Conservation (phyloP, 2,329 filamentous ascomycete species). For the Pyrenophora tritici-repentis region DNA sequence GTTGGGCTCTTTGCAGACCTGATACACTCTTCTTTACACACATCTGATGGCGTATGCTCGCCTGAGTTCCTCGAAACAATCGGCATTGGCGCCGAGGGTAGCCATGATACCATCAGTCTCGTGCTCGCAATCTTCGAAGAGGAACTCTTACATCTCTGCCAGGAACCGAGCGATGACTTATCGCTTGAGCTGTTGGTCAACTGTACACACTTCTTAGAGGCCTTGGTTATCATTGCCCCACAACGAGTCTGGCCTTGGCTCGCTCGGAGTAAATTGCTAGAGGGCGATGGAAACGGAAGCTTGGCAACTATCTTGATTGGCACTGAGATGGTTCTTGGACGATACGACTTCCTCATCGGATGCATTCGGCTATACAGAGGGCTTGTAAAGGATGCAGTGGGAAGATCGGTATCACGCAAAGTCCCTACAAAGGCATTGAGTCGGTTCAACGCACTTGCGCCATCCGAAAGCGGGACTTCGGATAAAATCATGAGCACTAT, state of each 20-base stretch:
- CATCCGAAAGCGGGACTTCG: conserved; percentile 71
- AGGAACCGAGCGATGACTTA: conserved; percentile 64
- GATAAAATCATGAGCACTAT: conserved; percentile 77
- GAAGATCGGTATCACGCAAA: conserved; percentile 70
- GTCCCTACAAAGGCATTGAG: conserved; percentile 58
- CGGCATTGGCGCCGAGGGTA: conserved; percentile 54
- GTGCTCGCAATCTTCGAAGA: conserved; percentile 85
- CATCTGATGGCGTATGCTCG: conserved; percentile 34
- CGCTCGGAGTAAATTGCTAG: conserved; percentile 77
- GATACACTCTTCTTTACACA: conserved; percentile 53
- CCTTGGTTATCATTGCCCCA: conserved; percentile 72
- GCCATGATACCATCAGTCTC: conserved; percentile 76
- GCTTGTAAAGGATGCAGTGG: conserved; percentile 75
- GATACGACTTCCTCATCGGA: conserved; percentile 76
- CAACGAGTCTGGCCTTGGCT: conserved; percentile 90
- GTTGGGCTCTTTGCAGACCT: conserved; percentile 75
- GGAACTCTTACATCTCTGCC: conserved; percentile 56
- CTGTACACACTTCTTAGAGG: conserved; percentile 79
- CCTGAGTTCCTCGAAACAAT: conserved; percentile 37
- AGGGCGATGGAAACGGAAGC: conserved; percentile 74
- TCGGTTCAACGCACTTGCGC: conserved; percentile 52
- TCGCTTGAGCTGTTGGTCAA: conserved; percentile 70
- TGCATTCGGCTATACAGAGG: conserved; percentile 75
- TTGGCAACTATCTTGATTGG: conserved; percentile 80
- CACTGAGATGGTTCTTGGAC: conserved; percentile 75